phyloP scores from a whole-genome alignment of 352 stramenopile species.

The Albugo laibachii region DNA sequence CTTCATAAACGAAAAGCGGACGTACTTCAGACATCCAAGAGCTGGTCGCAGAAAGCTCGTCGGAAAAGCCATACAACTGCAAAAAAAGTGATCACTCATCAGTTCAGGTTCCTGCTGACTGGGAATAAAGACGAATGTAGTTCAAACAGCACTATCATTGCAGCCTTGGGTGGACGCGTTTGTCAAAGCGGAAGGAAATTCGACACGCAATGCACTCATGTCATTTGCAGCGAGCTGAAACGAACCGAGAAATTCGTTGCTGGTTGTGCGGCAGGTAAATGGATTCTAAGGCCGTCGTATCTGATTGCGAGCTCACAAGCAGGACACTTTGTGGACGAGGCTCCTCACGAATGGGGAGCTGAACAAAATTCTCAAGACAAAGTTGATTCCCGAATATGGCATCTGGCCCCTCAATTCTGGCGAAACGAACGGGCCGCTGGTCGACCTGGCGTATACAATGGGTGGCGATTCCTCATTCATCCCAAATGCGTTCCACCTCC shows the following conservation, averaged over 20 bases:
- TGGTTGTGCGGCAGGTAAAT: slow-evolving; percentile 67
- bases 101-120: slow-evolving; percentile 35
- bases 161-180: slow-evolving; percentile 31
- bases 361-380: slow-evolving; percentile 26
- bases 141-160: slow-evolving; percentile 61
- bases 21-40: no score
- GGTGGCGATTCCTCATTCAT: slow-evolving; percentile 58
- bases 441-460: slow-evolving; percentile 31
- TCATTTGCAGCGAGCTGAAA: slow-evolving; percentile 76
- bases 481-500: slow-evolving; percentile 45
- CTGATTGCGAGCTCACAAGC: slow-evolving; percentile 35
- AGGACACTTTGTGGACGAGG: slow-evolving; percentile 52
- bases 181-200: slow-evolving; percentile 45
- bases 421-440: slow-evolving; percentile 23
- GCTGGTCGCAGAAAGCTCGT: no score
- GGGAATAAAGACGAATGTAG: slow-evolving; percentile 44
- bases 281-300: slow-evolving; percentile 75
- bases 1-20: no score
- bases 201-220: slow-evolving; percentile 54
- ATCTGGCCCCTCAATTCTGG: slow-evolving; percentile 33
- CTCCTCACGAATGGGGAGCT: slow-evolving; percentile 44
- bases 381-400: slow-evolving; percentile 66
- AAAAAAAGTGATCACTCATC: no score
- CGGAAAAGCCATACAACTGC: no score
- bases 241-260: slow-evolving; percentile 76